phyloP scores from a whole-genome alignment of 2,329 filamentous ascomycete species.

The Trichoderma arundinaceum region DNA sequence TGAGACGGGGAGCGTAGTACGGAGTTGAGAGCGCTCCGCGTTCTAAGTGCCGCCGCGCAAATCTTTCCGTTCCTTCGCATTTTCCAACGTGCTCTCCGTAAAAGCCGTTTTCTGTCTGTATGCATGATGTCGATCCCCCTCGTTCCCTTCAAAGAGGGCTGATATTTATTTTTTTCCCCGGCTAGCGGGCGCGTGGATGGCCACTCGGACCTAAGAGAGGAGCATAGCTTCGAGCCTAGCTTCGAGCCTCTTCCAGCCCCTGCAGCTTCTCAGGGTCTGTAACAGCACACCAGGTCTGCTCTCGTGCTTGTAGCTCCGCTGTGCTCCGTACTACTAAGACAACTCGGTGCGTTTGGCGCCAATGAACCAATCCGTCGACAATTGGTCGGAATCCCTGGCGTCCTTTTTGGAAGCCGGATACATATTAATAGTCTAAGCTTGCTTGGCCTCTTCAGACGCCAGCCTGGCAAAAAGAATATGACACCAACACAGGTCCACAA shows the following conservation, averaged over 20 bases:
- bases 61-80: neutral
- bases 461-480: neutral
- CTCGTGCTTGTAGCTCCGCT: neutral
- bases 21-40: too few species aligned
- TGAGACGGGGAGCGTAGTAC: too few species aligned
- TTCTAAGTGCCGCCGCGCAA: too few species aligned
- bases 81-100: neutral
- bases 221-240: neutral
- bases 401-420: neutral
- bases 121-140: constrained; percentile 22
- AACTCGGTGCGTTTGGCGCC: neutral
- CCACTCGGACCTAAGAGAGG: neutral
- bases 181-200: neutral
- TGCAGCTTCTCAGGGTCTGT: constrained; percentile 7
- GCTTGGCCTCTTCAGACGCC: neutral
- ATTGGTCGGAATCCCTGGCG: neutral
- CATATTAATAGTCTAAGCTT: neutral
- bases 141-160: neutral
- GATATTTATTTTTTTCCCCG: neutral
- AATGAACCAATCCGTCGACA: neutral
- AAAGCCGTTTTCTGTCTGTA: constrained; percentile 2
- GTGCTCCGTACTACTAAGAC: neutral
- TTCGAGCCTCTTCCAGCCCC: neutral
- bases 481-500: neutral
- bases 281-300: neutral